These are phyloP conservation scores for Oemleria cerasiformis DNA, from an alignment of 306 rosid species.

Conservation along the genomic window DNA sequence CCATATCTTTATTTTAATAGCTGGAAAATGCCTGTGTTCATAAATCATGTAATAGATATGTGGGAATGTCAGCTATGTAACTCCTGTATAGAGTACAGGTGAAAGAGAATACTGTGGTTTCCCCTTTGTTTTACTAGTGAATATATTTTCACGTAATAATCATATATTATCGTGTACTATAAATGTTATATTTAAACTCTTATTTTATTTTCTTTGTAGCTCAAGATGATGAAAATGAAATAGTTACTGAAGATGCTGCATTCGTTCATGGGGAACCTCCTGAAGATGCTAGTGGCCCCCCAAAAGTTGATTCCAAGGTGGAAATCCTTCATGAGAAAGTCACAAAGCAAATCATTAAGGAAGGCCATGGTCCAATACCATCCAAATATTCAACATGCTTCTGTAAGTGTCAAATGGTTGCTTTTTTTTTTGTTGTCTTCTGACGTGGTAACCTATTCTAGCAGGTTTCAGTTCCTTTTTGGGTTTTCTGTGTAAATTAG, in stretches of 20 bases:
- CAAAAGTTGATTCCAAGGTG: slow-evolving; percentile 75
- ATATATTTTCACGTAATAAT: neutral
- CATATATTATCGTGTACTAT: neutral
- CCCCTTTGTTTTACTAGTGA: no score
- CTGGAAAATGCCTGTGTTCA: no score
- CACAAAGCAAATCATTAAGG: no score
- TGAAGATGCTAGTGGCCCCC: slow-evolving; percentile 49
- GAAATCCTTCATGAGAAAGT: slow-evolving; percentile 48
- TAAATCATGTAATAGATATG: no score
- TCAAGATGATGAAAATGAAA: slow-evolving; percentile 57
- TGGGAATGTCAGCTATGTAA: neutral
- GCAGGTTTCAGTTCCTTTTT: neutral
- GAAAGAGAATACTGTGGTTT: neutral
- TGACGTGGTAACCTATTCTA: no score
- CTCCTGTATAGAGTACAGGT: neutral
- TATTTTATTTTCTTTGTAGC: slow-evolving; percentile 39
- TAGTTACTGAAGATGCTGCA: slow-evolving; percentile 54
- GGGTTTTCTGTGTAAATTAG: neutral
- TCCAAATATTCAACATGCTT: no score
- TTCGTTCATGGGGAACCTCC: slow-evolving; percentile 60
- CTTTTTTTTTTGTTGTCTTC: no score
- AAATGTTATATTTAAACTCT: neutral
- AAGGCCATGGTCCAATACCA: no score
- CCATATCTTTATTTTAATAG: no score
- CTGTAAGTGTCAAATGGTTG: no score